Percentiles rank a stretch among this genome's conserved stretches.
Conservation (phyloP, 2,329 filamentous ascomycete species). For the Metarhizium brunneum region DNA sequence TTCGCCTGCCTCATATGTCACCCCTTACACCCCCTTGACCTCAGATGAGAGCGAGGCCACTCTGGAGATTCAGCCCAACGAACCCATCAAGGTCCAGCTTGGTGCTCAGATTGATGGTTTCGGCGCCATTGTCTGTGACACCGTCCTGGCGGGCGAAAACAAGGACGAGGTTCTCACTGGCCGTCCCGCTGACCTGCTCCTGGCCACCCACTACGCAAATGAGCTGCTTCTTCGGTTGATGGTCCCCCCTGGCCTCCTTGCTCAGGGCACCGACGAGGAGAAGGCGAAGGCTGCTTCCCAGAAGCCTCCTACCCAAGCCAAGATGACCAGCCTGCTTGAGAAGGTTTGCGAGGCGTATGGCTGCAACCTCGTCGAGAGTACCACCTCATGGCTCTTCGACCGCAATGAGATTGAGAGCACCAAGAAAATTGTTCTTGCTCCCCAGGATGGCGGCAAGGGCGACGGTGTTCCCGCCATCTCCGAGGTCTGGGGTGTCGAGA, state of each 20-base stretch:
- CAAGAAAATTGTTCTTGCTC: constrained; percentile 95
- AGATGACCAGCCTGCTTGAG: constrained; percentile 81
- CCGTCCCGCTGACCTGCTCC: constrained; percentile 74
- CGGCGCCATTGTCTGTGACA: constrained; percentile 92
- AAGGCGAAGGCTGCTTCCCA: constrained; percentile 80
- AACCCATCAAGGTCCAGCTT: constrained; percentile 96
- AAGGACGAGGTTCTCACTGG: constrained; percentile 58
- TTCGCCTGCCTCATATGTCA: constrained; percentile 88
- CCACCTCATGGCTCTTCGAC: constrained; percentile 93
- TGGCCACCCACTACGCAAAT: constrained; percentile 92
- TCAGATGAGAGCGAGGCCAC: constrained; percentile 80
- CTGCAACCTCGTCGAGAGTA: constrained; percentile 92
- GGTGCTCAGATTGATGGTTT: constrained; percentile 98
- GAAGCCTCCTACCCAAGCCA: constrained; percentile 75
- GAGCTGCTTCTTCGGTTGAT: constrained; percentile 88
- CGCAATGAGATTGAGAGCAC: constrained; percentile 93
- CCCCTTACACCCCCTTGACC: constrained; percentile 87
- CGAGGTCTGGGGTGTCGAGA: constrained; percentile 96
- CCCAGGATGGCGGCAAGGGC: constrained; percentile 78
- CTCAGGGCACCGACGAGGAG: constrained; percentile 81
- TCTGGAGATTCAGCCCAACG: constrained; percentile 69
- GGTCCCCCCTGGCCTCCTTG: constrained; percentile 79
- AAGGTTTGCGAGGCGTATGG: constrained; percentile 88
- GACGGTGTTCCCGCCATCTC: constrained; percentile 82
- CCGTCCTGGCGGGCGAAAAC: constrained; percentile 63